Evolutionary conservation across 768 basidiomycete species (phyloP).

Genomic region (Rossbeevera mucosa): DNA sequence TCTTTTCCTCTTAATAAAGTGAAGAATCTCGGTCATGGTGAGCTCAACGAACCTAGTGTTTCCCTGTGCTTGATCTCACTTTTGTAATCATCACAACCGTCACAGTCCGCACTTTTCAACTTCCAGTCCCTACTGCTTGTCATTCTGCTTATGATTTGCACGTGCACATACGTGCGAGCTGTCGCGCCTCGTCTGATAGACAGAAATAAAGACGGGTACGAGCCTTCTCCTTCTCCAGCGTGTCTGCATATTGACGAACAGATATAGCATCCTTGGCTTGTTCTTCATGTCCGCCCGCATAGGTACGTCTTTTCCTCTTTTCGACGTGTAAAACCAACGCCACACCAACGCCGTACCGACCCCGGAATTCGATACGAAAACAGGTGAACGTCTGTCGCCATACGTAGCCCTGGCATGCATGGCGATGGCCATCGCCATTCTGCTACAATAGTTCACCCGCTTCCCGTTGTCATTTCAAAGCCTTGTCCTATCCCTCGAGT

Average conservation of each 20-base stretch:
- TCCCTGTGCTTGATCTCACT: not conserved
- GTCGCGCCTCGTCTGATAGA: constrained; percentile 89
- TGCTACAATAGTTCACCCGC: constrained; percentile 35
- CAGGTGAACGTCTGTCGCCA: constrained; percentile 93
- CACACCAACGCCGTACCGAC: not conserved
- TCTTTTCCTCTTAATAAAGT: not conserved
- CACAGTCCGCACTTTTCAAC: constrained; percentile 92
- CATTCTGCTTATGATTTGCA: constrained; percentile 91
- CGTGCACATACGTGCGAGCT: constrained; percentile 91
- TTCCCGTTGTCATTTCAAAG: not conserved
- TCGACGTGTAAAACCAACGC: not conserved
- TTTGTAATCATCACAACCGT: not conserved
- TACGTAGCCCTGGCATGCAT: constrained; percentile 93
- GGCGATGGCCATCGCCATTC: constrained; percentile 81
- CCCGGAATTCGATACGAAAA: not conserved
- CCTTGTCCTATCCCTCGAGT: not conserved
- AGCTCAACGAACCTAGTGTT: not conserved
- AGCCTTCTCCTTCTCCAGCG: not conserved
- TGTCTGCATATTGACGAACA: not conserved
- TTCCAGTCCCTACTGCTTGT: constrained; percentile 94
- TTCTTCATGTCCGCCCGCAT: constrained; percentile 96
- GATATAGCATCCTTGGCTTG: constrained; percentile 74
- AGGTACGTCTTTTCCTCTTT: constrained; percentile 49
- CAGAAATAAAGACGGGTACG: constrained; percentile 90
- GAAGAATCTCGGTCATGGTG: not conserved